Percentiles rank a stretch among this genome's conserved stretches.
phyloP scores from a whole-genome alignment of 176 grass and related monocot species.

The Ensete glaucum region DNA sequence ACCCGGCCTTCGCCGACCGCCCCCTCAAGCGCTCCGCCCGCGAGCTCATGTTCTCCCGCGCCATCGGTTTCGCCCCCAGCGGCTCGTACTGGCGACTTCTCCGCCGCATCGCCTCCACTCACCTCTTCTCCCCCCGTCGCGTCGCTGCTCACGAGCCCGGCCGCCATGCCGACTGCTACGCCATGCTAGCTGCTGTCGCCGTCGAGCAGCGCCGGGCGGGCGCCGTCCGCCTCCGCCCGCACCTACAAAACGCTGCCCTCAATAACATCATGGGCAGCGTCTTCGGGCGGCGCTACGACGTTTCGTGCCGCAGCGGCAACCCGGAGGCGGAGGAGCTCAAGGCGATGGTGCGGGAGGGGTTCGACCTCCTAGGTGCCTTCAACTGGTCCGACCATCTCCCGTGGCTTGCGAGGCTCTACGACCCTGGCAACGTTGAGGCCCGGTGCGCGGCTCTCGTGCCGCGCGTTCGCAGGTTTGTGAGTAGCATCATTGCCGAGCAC shows the following conservation, averaged over 20 bases:
- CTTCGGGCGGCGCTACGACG: slow-evolving; percentile 48
- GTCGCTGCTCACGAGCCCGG: slow-evolving; percentile 53
- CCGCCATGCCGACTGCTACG: slow-evolving; percentile 34
- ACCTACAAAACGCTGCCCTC: slow-evolving; percentile 55
- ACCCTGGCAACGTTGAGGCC: slow-evolving; percentile 34
- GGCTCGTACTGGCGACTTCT: slow-evolving; percentile 50
- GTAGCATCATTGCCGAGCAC: slow-evolving; percentile 50
- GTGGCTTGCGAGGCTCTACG: slow-evolving; percentile 43
- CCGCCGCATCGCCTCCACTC: slow-evolving; percentile 59
- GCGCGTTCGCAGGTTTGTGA: slow-evolving; percentile 43
- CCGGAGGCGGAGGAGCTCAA: slow-evolving; percentile 45
- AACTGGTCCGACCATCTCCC: slow-evolving; percentile 85
- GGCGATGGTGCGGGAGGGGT: slow-evolving; percentile 63
- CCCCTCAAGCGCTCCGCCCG: slow-evolving; percentile 16
- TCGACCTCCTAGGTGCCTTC: slow-evolving; percentile 70
- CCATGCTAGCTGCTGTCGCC: slow-evolving; percentile 32
- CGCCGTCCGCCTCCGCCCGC: slow-evolving; percentile 33
- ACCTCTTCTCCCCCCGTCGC: slow-evolving; percentile 64
- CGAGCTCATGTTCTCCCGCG: slow-evolving; percentile 16
- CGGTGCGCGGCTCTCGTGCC: slow-evolving; percentile 49
- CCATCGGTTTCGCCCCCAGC: slow-evolving; percentile 11
- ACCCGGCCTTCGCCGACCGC: slow-evolving; percentile 9
- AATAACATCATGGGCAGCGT: slow-evolving; percentile 91
- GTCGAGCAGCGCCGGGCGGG: slow-evolving; percentile 26
- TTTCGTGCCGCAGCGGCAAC: background rate